Conservation (phyloP, 768 basidiomycete species). For the Podaxis pistillaris region DNA sequence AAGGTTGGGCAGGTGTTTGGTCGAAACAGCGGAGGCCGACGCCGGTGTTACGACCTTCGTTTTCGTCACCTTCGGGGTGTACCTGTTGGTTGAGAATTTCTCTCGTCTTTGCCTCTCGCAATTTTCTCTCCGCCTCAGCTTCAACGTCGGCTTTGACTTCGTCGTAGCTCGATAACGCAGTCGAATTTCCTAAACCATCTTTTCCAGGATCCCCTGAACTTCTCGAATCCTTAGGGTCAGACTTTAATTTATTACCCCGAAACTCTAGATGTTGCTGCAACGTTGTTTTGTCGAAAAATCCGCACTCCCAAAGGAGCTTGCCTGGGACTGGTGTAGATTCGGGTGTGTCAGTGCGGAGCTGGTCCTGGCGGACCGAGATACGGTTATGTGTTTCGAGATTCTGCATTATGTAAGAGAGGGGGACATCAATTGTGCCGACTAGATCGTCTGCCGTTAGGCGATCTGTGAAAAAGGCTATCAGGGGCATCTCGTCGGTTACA, state of each 20-base stretch:
- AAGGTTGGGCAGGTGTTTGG: background rate
- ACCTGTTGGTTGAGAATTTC: background rate
- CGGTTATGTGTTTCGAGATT: slow-evolving; percentile 40
- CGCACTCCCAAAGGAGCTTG: slow-evolving; percentile 44
- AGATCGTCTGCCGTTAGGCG: slow-evolving; percentile 46
- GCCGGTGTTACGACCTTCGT: background rate
- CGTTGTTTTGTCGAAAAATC: slow-evolving; percentile 50
- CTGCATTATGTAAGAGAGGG: slow-evolving; percentile 33
- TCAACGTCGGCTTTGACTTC: slow-evolving; percentile 38
- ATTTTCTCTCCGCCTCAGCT: slow-evolving; percentile 27
- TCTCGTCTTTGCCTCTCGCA: slow-evolving; percentile 14
- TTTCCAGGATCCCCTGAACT: too few species aligned
- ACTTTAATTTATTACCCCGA: slow-evolving; percentile 21
- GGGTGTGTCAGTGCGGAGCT: slow-evolving; percentile 29
- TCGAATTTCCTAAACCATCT: background rate
- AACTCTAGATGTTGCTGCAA: slow-evolving; percentile 35
- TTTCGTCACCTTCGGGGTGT: background rate
- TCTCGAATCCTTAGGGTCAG: too few species aligned
- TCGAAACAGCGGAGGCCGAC: background rate
- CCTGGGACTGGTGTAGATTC: slow-evolving; percentile 33
- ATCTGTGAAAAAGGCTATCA: slow-evolving; percentile 21
- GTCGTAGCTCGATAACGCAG: slow-evolving; percentile 21
- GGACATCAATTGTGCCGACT: slow-evolving; percentile 46
- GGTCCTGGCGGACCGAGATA: slow-evolving; percentile 45
- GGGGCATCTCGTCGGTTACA: background rate